These are phyloP conservation scores for Luzula sylvatica DNA, from an alignment of 176 grass and related monocot genomes.

Conservation along the genomic window DNA sequence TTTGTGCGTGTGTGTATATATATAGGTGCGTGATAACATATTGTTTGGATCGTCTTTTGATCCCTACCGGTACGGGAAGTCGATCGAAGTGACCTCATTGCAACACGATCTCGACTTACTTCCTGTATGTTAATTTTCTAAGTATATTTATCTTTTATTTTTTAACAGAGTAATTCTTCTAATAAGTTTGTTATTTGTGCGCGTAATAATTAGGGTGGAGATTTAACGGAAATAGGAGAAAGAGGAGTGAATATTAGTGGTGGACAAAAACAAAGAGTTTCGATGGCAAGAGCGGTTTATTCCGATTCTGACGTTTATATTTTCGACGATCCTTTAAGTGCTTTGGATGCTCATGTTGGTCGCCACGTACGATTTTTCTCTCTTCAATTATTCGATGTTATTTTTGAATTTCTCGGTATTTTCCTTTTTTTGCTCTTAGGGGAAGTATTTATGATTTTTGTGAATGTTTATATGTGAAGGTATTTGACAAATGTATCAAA, in stretches of 20 bases:
- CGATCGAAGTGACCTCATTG: constrained; percentile 70
- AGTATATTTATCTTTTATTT: neutral
- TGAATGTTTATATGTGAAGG: constrained; percentile 37
- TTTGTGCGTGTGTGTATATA: constrained; percentile 7
- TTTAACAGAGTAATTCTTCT: neutral
- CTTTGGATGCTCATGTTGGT: constrained; percentile 97
- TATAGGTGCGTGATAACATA: constrained; percentile 93
- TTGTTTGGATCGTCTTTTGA: constrained; percentile 90
- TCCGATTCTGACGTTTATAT: constrained; percentile 95
- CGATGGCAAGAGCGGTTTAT: constrained; percentile 98
- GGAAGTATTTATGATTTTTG: constrained; percentile 1
- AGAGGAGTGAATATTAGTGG: constrained; percentile 99
- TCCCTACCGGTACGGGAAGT: constrained; percentile 50
- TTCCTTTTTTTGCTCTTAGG: too few relatives aligned
- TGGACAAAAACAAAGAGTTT: constrained; percentile 99
- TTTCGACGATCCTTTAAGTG: constrained; percentile 98
- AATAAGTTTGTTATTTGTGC: neutral
- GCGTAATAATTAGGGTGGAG: constrained; percentile 45
- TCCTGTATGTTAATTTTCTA: constrained; percentile 41
- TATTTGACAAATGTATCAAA: constrained; percentile 99
- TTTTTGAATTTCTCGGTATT: too few relatives aligned
- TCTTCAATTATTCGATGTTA: too few relatives aligned
- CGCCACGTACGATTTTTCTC: constrained; percentile 60
- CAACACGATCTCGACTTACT: constrained; percentile 82
- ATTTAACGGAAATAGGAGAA: constrained; percentile 99